These are phyloP conservation scores for Pezicula rhizophila DNA, from an alignment of 2,329 filamentous ascomycete species.

Conservation along the genomic window DNA sequence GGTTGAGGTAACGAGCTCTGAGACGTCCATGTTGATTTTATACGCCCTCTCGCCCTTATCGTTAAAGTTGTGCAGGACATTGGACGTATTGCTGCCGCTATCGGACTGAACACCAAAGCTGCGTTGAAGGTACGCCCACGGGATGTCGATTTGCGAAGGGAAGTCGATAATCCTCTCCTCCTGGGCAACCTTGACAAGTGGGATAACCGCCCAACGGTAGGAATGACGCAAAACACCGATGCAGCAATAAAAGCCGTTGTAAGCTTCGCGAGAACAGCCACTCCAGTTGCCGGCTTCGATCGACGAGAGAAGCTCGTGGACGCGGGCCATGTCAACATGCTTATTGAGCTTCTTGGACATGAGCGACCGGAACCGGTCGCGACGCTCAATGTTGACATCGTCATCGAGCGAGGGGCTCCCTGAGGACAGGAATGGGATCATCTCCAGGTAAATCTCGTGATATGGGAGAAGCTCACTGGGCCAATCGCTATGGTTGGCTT, in stretches of 20 bases:
- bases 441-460: conserved; percentile 25
- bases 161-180: conserved; percentile 26
- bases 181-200: conserved; percentile 29
- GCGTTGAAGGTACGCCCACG: conserved; percentile 28
- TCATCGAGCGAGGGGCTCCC: conserved; percentile 22
- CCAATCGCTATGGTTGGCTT: conserved; percentile 20
- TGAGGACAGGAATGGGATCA: conserved; percentile 21
- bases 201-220: conserved; percentile 28
- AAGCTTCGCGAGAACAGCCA: conserved; percentile 23
- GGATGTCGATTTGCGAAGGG: conserved; percentile 24
- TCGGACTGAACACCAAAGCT: conserved; percentile 27
- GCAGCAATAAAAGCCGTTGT: conserved; percentile 30
- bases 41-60: conserved; percentile 19
- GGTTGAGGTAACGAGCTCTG: conserved; percentile 18
- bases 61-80: conserved; percentile 29
- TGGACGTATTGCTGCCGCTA: conserved; percentile 28
- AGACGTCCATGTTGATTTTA: conserved; percentile 28
- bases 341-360: too few species aligned
- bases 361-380: too few species aligned
- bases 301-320: conserved; percentile 3
- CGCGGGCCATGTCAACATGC: too few species aligned
- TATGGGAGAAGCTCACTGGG: conserved; percentile 25
- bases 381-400: conserved; percentile 14
- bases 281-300: conserved; percentile 22
- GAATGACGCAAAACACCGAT: conserved; percentile 28